Evolutionary conservation across 1,139 yeast genomes (phyloP).

Genomic region (Schwanniomyces etchellsii): DNA sequence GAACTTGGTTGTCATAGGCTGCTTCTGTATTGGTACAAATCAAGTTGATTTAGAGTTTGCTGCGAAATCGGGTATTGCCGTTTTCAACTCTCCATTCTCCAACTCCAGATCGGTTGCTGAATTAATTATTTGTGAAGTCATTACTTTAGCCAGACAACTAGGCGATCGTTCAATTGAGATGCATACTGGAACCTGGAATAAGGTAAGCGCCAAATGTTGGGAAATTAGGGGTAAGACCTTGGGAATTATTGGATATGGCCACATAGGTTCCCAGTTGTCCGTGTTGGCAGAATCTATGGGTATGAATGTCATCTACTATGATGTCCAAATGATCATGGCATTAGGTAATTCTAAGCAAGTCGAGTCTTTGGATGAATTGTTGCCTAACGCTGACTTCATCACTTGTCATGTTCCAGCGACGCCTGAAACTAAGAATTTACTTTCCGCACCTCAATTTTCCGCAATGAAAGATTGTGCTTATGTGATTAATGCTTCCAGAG

Average conservation of each 20-base stretch:
- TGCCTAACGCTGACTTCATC: constrained; percentile 79
- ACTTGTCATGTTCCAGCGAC: constrained; percentile 94
- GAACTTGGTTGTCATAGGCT: constrained; percentile 86
- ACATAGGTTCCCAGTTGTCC: constrained; percentile 94
- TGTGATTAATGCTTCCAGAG: constrained; percentile 93
- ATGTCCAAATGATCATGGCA: constrained; percentile 88
- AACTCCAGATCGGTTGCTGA: constrained; percentile 99
- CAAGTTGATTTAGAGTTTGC: constrained; percentile 94
- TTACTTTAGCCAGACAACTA: constrained; percentile 89
- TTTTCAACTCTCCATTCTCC: constrained; percentile 97
- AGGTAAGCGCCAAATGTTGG: constrained; percentile 94
- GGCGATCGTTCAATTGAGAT: constrained; percentile 96
- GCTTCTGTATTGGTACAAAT: constrained; percentile 99
- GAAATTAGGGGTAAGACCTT: constrained; percentile 98
- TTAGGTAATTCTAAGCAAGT: constrained; percentile 97
- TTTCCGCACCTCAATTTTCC: constrained; percentile 86
- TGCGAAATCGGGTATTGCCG: constrained; percentile 90
- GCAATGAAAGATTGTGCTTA: constrained; percentile 97
- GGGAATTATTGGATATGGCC: constrained; percentile 97
- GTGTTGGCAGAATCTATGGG: constrained; percentile 98
- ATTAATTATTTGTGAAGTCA: constrained; percentile 91
- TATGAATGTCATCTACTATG: constrained; percentile 93
- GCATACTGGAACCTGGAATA: constrained; percentile 98
- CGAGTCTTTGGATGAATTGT: constrained; percentile 72
- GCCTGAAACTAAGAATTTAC: constrained; percentile 84